Base-by-base conservation (phyloP, 139 green algal genomes). In the Tetradesmus obliquus region DNA sequence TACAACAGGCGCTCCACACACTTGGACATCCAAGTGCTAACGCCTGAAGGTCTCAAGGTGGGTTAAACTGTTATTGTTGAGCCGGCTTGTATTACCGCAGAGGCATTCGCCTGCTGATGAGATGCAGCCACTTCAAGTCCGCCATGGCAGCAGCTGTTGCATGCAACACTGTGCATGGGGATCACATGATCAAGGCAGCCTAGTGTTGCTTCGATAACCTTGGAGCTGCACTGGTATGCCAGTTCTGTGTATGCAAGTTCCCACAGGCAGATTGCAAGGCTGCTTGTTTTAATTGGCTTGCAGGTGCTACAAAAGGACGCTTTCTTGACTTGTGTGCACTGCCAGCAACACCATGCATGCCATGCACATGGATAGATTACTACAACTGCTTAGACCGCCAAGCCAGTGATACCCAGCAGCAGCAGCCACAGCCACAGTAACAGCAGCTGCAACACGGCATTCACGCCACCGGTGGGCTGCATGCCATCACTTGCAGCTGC, bases 1-100 rank as follows among this genome's bases (percentile, higher is more conserved):
- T 54, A 55, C 66, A n/a, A 54, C 88, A 91, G 88, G 88, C 88
- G 88, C 12, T 95, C 92, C 91, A 99, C 97, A 1, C 92, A 96
- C 2, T 93, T 99, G 32, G 98, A 99, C 91, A 97, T 99, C 57
- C 95, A 99, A 79, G 94, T 92, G 2, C 94, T 99, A 1, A 97
- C 97, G 0, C 74, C 95, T 1, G 95, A 99, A 66, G 98, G 98
- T 0, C 93, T 99, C 62, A 94, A 98, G 96, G 97, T 99, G 66
- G 2, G 93, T 9, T 0, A 45, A 45, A 1, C 32, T 45, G 32
- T 45, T 45, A 45, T 45, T 45, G 32, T 45, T 45, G 32, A 45
- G 32, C 32, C 32, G 32, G 32, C 32, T 45, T 45, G 32, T 45
- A 45, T 45, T 45, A 45, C 32, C 32, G 32, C 32, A 45, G 32